A percentile compares a stretch with the other conserved stretches of the same genome.
Evolutionary conservation across 805 yeast species (phyloP).

Genomic region (Debaryomyces tyrocola): DNA sequence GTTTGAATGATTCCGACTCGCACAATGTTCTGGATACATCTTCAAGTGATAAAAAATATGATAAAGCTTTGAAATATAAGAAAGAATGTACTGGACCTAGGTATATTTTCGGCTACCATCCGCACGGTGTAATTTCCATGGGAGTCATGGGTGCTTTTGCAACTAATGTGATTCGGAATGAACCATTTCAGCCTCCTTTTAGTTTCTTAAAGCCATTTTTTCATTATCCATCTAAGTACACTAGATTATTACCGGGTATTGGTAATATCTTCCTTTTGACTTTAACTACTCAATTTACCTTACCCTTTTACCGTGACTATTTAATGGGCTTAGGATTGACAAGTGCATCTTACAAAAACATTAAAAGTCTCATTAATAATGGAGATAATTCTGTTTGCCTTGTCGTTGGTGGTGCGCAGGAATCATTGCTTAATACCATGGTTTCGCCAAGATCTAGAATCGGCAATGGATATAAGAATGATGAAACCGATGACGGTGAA

Average conservation of each 20-base stretch:
- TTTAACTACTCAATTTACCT: slow-evolving; percentile 72
- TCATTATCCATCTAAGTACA: slow-evolving; percentile 71
- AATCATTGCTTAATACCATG: slow-evolving; percentile 58
- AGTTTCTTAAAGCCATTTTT: slow-evolving; percentile 34
- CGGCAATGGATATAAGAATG: slow-evolving; percentile 33
- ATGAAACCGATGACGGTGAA: slow-evolving; percentile 9
- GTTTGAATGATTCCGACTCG: slow-evolving; percentile 30
- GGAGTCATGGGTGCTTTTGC: slow-evolving; percentile 86
- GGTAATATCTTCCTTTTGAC: slow-evolving; percentile 73
- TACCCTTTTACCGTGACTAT: slow-evolving; percentile 88
- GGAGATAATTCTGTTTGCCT: slow-evolving; percentile 77
- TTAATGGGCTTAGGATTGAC: slow-evolving; percentile 78
- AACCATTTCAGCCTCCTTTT: slow-evolving; percentile 40
- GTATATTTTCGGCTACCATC: slow-evolving; percentile 91
- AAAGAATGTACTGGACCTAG: slow-evolving; percentile 58
- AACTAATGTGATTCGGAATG: slow-evolving; percentile 49
- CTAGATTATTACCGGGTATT: slow-evolving; percentile 78
- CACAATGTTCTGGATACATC: slow-evolving; percentile 8
- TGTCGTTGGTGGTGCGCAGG: slow-evolving; percentile 96
- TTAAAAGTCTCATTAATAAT: slow-evolving; percentile 58
- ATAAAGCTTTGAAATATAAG: slow-evolving; percentile 15
- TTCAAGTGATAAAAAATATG: slow-evolving; percentile 6
- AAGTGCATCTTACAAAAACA: slow-evolving; percentile 76
- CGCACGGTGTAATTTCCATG: slow-evolving; percentile 93
- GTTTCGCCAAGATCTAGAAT: slow-evolving; percentile 32